Base-by-base conservation (phyloP, 2,329 filamentous ascomycete species). In the Aspergillus sp. region DNA sequence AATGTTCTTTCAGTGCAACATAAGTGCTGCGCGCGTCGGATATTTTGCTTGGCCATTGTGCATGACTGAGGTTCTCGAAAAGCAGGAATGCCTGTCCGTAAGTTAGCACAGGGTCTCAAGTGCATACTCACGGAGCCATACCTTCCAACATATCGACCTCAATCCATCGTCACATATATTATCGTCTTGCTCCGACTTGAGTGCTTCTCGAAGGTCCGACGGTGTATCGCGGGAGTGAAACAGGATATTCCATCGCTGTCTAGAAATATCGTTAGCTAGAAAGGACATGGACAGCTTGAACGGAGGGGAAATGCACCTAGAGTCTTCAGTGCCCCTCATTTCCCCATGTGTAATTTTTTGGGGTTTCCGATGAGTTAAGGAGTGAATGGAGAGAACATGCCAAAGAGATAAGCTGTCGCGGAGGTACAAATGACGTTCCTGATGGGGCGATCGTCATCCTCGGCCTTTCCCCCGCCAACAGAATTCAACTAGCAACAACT, bases 141-240 rank as follows among this genome's bases (percentile, higher is more conserved):
- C 90, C 85, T 96, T 97, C 93, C 93, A 98, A 74, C 89, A 96
- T 38, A 96, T 83, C 3, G 93, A 97, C 55, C 93, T 86, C 62
- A 92, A 85, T 13, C 91, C 91, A 47, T 86, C 80, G 53, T 86
- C 77, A 71, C 89, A 91, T 48, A 88, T 85, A 66, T 83, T 89
- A 15, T 82, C 73, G 17, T 83, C 70, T 57, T 74, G 83, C 66
- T 86, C 82, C 62, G 82, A 76, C 71, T 82, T 85, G 52, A 90
- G 81, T n/a, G 85, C 85, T 62, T 80, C 80, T 73, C 84, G 86
- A 55, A 92, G 78, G 59, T 86, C 82, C 58, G 89, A 76, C 66
- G 80, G 83, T 54, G 80, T 77, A 64, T 82, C 81, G 67, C 85
- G 68, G 64, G 68, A 63, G 66, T 78, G 64, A 68, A 85, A 82